phyloP scores from a whole-genome alignment of 257 asterid species.

The Paraleonurus japonicus region DNA sequence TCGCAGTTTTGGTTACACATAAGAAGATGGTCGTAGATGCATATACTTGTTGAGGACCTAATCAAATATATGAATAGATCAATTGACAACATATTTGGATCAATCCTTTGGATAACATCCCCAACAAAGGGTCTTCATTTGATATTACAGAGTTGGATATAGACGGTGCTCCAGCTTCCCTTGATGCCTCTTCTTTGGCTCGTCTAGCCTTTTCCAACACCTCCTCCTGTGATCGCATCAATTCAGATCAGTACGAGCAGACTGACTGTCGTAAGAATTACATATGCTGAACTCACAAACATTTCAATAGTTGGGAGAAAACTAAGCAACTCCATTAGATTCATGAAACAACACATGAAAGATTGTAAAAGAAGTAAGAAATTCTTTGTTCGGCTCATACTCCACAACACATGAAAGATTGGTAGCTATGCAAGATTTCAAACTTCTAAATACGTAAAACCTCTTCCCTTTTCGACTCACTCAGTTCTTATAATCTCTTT shows the following conservation, averaged over 20 bases:
- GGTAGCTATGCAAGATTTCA: background rate
- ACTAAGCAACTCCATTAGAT: background rate
- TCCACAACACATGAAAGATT: background rate
- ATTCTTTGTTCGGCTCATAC: background rate
- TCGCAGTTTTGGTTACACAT: background rate
- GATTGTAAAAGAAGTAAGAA: background rate
- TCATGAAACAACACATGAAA: too few relatives aligned
- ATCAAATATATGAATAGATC: too few relatives aligned
- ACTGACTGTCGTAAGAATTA: background rate
- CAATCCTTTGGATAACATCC: slow-evolving; percentile 37
- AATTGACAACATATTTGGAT: background rate
- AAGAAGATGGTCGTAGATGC: background rate
- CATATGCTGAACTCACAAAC: too few relatives aligned
- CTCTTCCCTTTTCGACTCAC: background rate
- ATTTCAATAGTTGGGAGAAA: too few relatives aligned
- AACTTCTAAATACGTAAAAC: background rate
- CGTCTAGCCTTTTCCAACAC: slow-evolving; percentile 79
- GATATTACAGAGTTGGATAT: slow-evolving; percentile 13
- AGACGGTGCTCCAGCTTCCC: slow-evolving; percentile 38
- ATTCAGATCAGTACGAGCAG: background rate
- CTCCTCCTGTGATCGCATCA: slow-evolving; percentile 57
- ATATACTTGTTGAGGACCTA: background rate
- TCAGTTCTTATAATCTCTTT: background rate
- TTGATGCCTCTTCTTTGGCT: slow-evolving; percentile 72
- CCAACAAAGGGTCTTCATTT: slow-evolving; percentile 37